Base-by-base conservation (phyloP, 2,329 filamentous ascomycete genomes). In the Drechslerella dactyloides region DNA sequence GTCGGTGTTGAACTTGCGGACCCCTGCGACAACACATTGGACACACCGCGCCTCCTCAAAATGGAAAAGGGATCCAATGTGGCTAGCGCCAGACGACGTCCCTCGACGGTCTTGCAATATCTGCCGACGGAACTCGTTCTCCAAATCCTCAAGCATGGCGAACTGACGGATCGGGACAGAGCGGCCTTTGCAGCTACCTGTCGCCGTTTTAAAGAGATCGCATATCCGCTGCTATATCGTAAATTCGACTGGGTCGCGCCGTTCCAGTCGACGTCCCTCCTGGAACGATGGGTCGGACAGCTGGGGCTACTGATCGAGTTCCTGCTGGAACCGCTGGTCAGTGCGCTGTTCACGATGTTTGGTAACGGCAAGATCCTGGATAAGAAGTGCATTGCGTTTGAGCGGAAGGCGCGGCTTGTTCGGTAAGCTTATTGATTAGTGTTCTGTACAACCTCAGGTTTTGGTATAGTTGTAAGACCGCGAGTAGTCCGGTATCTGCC, bases 221-320 rank as follows among this genome's bases (percentile, higher is more conserved):
- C 53, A 15, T 59, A 64, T 53, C 58, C 65, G 3, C 13, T 44
- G 37, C 30, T 69, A 42, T 69, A 69, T 17, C 53, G 65, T 52
- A 54, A 53, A 2, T 58, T 69, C 40, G 48, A 69, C 42, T 69
- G 65, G 65, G 24, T 69, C 24, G 37, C 48, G 17, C 58, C 65
- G 4, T 69, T 63, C 37, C 40, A 59, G 23, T 33, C 48, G 7
- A 50, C 23, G 11, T 59, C 52, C 6, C 27, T 30, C 2, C 17
- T 69, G 13, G 58, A 59, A 7, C 6, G 33, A 21, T 50, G 60
- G 24, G 13, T 48, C 30, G 35, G 59, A 23, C 58, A 23, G 21
- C 62, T 63, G 13, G 65, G 58, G 15, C 1, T 59, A 10, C 17
- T 69, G 8, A 3, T 63, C 21, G 65, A 69, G 7, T 21, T 55